A percentile compares a stretch with the other conserved stretches of the same genome.
phyloP scores from a whole-genome alignment of 1,139 yeast species.

The Hansenula sp. region DNA sequence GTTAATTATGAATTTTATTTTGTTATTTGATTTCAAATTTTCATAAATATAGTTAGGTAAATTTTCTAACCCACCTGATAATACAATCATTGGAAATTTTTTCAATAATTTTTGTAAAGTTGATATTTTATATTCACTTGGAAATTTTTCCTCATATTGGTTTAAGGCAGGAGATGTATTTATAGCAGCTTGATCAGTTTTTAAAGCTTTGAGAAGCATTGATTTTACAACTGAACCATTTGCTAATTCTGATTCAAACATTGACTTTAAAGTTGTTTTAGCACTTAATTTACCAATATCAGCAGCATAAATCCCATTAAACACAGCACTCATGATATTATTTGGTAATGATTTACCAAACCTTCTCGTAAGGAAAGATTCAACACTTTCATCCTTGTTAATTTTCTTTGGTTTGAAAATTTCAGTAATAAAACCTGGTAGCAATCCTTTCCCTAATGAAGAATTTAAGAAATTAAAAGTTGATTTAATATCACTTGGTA shows the following conservation, averaged over 20 bases:
- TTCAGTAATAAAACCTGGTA: constrained; percentile 32
- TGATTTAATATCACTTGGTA: constrained; percentile 42
- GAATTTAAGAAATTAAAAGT: constrained; percentile 38
- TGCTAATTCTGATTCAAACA: constrained; percentile 53
- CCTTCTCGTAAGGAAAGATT: constrained; percentile 61
- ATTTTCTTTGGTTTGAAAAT: constrained; percentile 24
- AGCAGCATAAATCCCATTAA: constrained; percentile 92
- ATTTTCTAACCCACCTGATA: constrained; percentile 49
- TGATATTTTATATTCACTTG: constrained; percentile 35
- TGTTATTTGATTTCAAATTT: constrained; percentile 31
- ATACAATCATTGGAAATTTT: constrained; percentile 47
- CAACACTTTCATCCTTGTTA: constrained; percentile 64
- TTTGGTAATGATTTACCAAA: constrained; percentile 60
- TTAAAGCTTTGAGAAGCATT: constrained; percentile 19
- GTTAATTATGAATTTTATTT: constrained; percentile 36
- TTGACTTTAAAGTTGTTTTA: constrained; percentile 45
- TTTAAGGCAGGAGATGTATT: constrained; percentile 20
- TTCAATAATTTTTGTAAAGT: constrained; percentile 34
- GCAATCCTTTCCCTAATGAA: constrained; percentile 40
- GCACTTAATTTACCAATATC: constrained; percentile 68
- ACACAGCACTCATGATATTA: constrained; percentile 71
- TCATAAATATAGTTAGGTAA: constrained; percentile 41
- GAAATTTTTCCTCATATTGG: constrained; percentile 29
- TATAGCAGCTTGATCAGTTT: constrained; percentile 9
- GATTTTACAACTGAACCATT: constrained; percentile 55